Percentiles rank a stretch among this genome's conserved stretches.
phyloP scores from a whole-genome alignment of 345 rosid genomes.

The Conringia planisiliqua region DNA sequence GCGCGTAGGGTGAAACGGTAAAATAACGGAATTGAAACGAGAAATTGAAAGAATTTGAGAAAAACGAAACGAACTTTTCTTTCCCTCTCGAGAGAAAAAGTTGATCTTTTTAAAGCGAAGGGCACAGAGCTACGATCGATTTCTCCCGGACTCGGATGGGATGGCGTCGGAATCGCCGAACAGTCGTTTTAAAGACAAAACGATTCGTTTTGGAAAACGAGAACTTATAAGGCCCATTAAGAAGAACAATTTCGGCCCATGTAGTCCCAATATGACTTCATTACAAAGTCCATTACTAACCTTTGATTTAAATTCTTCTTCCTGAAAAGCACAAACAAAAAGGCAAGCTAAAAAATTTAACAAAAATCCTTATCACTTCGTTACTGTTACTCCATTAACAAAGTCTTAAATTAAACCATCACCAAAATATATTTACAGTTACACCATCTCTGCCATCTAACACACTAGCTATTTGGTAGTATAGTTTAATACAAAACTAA shows the following conservation, averaged over 20 bases:
- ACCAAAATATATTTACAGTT: too few species aligned
- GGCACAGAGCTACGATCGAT: slow-evolving; percentile 30
- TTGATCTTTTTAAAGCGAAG: neutral
- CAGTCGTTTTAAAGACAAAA: slow-evolving; percentile 25
- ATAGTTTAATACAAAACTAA: too few species aligned
- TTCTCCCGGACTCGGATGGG: slow-evolving; percentile 32
- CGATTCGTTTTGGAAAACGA: slow-evolving; percentile 13
- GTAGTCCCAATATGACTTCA: neutral
- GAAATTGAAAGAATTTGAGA: neutral
- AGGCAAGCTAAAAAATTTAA: too few species aligned
- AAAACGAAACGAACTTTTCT: neutral
- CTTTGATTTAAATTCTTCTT: neutral
- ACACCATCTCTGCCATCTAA: too few species aligned
- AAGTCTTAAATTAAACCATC: too few species aligned
- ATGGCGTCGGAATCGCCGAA: slow-evolving; percentile 32
- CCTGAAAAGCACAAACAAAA: neutral
- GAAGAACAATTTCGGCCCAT: neutral
- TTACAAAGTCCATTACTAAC: neutral
- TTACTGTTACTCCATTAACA: too few species aligned
- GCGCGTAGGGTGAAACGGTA: neutral
- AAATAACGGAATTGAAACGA: slow-evolving; percentile 1
- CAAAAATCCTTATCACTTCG: too few species aligned
- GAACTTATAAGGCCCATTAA: slow-evolving; percentile 2
- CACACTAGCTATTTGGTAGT: too few species aligned
- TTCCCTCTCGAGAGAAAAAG: neutral